These are phyloP conservation scores for Allantophomopsis lycopodina DNA, from an alignment of 2,329 filamentous ascomycete genomes.

Conservation along the genomic window DNA sequence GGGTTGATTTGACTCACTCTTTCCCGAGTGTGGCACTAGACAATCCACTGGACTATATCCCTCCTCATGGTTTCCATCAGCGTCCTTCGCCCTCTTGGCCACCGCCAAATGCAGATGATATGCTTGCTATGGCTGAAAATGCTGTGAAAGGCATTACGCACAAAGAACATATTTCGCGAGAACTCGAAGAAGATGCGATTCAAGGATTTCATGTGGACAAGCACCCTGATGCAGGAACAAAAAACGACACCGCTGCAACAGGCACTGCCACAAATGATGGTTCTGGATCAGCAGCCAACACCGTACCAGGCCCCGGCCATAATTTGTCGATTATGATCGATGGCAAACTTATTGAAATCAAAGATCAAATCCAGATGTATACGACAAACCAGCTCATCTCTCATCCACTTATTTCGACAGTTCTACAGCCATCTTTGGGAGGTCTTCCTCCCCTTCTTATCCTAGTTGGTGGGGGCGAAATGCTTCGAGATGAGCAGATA, in stretches of 20 bases:
- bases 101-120: conserved; percentile 70
- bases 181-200: conserved; percentile 21
- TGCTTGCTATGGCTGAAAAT: conserved; percentile 29
- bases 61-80: conserved; percentile 75
- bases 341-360: conserved; percentile 57
- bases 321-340: conserved; percentile 56
- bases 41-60: conserved; percentile 74
- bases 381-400: conserved; percentile 73
- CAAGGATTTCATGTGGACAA: conserved; percentile 20
- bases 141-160: conserved; percentile 35
- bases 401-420: conserved; percentile 82
- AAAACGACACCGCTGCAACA: conserved; percentile 19
- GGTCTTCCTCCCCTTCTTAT: conserved; percentile 81
- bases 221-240: conserved; percentile 10
- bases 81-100: conserved; percentile 88
- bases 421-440: conserved; percentile 77
- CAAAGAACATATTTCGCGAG: conserved; percentile 18
- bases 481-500: conserved; percentile 87
- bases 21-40: conserved; percentile 78
- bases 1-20: conserved; percentile 91
- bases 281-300: conserved; percentile 12
- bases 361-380: conserved; percentile 84
- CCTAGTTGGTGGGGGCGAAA: conserved; percentile 76
- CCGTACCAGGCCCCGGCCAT: conserved; percentile 17
- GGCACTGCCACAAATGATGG: conserved; percentile 14